Percentiles rank a stretch among this genome's conserved stretches.
Evolutionary conservation across 1,284 basidiomycete genomes (phyloP).

Genomic region (Ustilago shanxiensis): DNA sequence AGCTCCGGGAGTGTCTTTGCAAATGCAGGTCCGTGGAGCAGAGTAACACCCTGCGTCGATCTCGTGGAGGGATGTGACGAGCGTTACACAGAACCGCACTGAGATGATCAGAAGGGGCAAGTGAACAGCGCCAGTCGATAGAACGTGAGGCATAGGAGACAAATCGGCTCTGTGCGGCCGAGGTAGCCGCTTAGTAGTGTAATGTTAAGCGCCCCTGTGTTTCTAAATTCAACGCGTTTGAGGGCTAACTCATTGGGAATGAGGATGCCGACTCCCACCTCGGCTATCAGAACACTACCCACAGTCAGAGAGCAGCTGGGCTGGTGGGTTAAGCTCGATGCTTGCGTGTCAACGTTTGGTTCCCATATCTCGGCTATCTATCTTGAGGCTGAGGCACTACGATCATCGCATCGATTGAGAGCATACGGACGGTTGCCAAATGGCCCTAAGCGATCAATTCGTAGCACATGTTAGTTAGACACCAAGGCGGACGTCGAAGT

Average conservation of each 20-base stretch:
- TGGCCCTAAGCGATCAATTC: no score
- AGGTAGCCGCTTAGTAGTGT: neutral
- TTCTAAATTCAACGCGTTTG: neutral
- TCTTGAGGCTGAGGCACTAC: no score
- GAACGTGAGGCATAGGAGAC: neutral
- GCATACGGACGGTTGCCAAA: no score
- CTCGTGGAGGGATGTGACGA: neutral
- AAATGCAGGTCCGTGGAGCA: conserved; percentile 2
- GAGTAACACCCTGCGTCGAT: neutral
- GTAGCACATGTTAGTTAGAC: no score
- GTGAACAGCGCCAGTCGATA: no score
- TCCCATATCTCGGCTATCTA: no score
- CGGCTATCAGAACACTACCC: neutral
- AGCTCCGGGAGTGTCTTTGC: neutral
- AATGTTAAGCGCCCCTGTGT: neutral
- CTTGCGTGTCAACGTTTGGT: no score
- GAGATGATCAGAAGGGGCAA: neutral
- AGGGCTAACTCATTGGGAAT: neutral
- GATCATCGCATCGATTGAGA: no score
- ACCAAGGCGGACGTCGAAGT: no score
- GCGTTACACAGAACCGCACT: neutral
- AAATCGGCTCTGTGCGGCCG: neutral
- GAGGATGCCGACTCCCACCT: neutral
- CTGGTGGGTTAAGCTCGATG: no score
- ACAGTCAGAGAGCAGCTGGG: no score